Conservation (phyloP, 2,329 filamentous ascomycete species). For the Aspergillus latus region DNA sequence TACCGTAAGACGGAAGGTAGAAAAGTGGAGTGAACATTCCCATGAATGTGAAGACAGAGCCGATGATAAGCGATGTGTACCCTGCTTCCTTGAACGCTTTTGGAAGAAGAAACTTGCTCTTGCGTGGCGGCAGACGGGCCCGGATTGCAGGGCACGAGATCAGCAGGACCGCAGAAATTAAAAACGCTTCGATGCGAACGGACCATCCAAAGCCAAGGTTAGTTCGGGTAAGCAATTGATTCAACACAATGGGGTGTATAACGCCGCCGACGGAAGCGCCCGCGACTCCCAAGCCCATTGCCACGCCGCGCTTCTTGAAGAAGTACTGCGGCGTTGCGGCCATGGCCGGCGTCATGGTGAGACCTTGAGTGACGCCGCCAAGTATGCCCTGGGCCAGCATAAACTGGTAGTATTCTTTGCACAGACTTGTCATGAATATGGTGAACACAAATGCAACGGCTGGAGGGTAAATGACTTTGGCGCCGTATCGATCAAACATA, state of each 20-base stretch:
- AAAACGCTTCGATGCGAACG: slow-evolving; percentile 54
- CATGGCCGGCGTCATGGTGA: slow-evolving; percentile 49
- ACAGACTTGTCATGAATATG: slow-evolving; percentile 46
- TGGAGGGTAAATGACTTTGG: slow-evolving; percentile 12
- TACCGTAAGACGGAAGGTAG: slow-evolving; percentile 31
- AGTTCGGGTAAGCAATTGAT: slow-evolving; percentile 49
- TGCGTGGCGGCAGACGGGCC: slow-evolving; percentile 25
- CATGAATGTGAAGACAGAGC: slow-evolving; percentile 23
- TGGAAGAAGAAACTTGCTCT: slow-evolving; percentile 22
- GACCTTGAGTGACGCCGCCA: slow-evolving; percentile 14
- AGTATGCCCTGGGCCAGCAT: slow-evolving; percentile 33
- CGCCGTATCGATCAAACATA: slow-evolving; percentile 48
- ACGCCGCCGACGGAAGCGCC: slow-evolving; percentile 56
- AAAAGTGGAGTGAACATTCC: slow-evolving; percentile 35
- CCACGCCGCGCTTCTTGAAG: slow-evolving; percentile 47
- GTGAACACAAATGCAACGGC: slow-evolving; percentile 16
- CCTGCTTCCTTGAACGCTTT: slow-evolving; percentile 24
- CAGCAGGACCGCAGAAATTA: slow-evolving; percentile 47
- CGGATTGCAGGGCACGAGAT: slow-evolving; percentile 33
- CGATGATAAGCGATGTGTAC: slow-evolving; percentile 24
- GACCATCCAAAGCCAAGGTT: slow-evolving; percentile 54
- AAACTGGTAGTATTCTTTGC: slow-evolving; percentile 56
- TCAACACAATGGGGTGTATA: slow-evolving; percentile 51
- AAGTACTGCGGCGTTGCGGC: slow-evolving; percentile 52
- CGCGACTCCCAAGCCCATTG: slow-evolving; percentile 48